Evolutionary conservation across 208 protist species (phyloP).

Genomic region (Angomonas ambiguus): DNA sequence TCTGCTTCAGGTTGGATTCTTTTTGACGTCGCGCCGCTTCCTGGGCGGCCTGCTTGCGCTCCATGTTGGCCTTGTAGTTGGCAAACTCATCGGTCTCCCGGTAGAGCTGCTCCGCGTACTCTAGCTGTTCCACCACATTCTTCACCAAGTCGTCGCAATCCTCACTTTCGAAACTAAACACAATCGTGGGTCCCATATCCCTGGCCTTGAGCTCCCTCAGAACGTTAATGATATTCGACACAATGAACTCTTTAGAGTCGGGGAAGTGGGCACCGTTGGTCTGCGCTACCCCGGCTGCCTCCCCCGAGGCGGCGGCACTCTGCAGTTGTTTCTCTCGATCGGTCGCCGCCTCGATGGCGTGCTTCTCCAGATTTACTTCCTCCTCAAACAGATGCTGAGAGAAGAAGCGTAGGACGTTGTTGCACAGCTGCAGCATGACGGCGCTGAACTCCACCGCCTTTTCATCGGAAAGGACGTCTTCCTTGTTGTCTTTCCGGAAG

Average conservation of each 20-base stretch:
- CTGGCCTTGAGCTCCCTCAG: conserved; percentile 81
- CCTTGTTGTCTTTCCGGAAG: conserved; percentile 22
- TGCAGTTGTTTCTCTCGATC: conserved; percentile 14
- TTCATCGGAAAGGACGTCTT: conserved; percentile 32
- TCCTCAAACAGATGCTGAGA: conserved; percentile 68
- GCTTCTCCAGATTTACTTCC: conserved; percentile 56
- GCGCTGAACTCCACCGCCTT: conserved; percentile 41
- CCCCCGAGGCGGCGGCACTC: conserved; percentile 3
- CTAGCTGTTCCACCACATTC: conserved; percentile 69
- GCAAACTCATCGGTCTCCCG: conserved; percentile 86
- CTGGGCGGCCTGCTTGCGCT: conserved; percentile 57
- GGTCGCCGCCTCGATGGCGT: conserved; percentile 46
- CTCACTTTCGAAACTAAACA: conserved; percentile 90
- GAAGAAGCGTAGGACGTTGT: conserved; percentile 62
- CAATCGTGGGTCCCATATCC: conserved; percentile 87
- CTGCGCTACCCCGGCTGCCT: conserved; percentile 1
- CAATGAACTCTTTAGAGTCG: conserved; percentile 80
- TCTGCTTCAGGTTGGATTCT: conserved; percentile 77
- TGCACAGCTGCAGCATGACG: conserved; percentile 43
- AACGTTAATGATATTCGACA: conserved; percentile 79
- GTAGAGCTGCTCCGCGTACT: conserved; percentile 72
- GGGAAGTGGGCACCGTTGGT: conserved; percentile 38
- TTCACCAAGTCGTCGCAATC: conserved; percentile 85
- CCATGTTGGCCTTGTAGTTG: conserved; percentile 55
- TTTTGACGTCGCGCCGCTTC: conserved; percentile 53